Base-by-base conservation (phyloP, 176 grass and related monocot genomes). In the Triticum timopheevii region DNA sequence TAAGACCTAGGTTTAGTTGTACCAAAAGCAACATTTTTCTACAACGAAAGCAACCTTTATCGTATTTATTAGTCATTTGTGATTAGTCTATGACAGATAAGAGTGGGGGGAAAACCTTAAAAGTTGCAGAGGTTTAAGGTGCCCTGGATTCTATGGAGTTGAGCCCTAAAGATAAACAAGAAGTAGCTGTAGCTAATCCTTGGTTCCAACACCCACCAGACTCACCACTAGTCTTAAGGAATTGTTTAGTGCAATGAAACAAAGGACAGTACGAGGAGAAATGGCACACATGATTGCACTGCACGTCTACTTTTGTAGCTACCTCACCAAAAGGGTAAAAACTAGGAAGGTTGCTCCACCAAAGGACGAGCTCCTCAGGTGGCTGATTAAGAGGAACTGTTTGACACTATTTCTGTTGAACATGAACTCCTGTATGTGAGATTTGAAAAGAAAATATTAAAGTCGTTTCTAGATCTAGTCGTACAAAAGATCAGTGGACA, bases 191-290 rank as follows among this genome's bases (percentile, higher is more conserved):
- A 30, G 72, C 28, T 38, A 39, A 66, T 82, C 66, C 61, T 83
- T 35, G 84, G 68, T 58, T 69, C 35, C 19, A 64, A 66, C 80
- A 80, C 79, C 79, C 73, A 64, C 65, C 7, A 15, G 42, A 78
- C 73, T 65, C 73, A 36, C 42, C 89, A 44, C 52, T 77, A 13
- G 13, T 8, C 8, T 61, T 8, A 13, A 44, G 8, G 11, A 33
- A 4, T 84, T 80, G 66, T 87, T 80, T 87, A 87, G 83, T 58
- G 36, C 80, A 49, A 76, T 16, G 38, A 87, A 61, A 49, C 85
- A 80, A 67, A 84, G 58, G 27, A 19, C 49, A 13, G 84, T 90
- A 87, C 89, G 80, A 90, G 84, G 89, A 79, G 75, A 68, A 65
- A 22, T 25, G 10, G 35, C 67, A 77, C 70, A 82, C 62, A 63